Percentiles rank a stretch among this genome's conserved stretches.
phyloP scores from a whole-genome alignment of 2,329 filamentous ascomycete genomes.

The Thelonectria discophora region DNA sequence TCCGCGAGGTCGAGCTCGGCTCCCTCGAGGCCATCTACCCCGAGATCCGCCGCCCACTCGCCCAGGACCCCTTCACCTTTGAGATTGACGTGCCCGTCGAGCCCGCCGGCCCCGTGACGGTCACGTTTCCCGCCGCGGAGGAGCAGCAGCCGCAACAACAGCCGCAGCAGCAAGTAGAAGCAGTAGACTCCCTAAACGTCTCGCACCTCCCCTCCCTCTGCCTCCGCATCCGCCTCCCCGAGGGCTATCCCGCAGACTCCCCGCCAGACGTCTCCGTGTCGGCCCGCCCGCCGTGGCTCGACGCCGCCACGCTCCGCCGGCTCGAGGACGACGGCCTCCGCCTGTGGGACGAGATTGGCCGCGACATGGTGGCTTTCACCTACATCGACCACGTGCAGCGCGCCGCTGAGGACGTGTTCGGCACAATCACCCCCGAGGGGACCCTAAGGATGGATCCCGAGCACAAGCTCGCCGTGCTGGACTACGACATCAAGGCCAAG shows the following conservation, averaged over 20 bases:
- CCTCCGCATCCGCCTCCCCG: constrained; percentile 63
- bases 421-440: constrained; percentile 58
- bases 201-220: constrained; percentile 67
- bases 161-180: constrained; percentile 19
- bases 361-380: constrained; percentile 66
- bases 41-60: constrained; percentile 62
- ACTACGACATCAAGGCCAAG: constrained; percentile 80
- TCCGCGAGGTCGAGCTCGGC: constrained; percentile 66
- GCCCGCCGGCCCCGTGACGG: constrained; percentile 62
- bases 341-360: constrained; percentile 71
- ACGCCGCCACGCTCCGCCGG: constrained; percentile 54
- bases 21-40: constrained; percentile 72
- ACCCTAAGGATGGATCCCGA: constrained; percentile 62
- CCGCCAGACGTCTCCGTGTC: constrained; percentile 62
- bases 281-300: constrained; percentile 67
- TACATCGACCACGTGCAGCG: constrained; percentile 72
- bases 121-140: constrained; percentile 59
- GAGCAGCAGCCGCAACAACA: too few species aligned
- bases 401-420: constrained; percentile 68
- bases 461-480: constrained; percentile 76
- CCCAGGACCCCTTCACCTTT: constrained; percentile 57
- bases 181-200: constrained; percentile 58
- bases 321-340: constrained; percentile 60
- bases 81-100: constrained; percentile 67
- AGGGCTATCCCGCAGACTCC: constrained; percentile 63